A percentile compares a stretch with the other conserved stretches of the same genome.
Conservation (phyloP, 2,329 filamentous ascomycete species). For the Pyrenochaeta sp. region DNA sequence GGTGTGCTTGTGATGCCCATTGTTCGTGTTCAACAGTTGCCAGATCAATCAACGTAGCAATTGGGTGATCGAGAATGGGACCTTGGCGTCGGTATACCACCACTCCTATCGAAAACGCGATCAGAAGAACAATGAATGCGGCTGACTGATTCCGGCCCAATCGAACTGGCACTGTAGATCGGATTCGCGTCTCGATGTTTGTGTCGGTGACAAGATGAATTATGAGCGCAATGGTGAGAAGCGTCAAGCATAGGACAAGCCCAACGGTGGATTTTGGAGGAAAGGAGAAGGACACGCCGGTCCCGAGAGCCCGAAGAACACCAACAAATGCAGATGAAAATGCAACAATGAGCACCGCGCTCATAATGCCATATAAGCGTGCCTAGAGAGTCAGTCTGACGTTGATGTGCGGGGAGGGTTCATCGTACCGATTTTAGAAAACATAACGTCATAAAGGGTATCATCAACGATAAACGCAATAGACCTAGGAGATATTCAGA, state of each 20-base stretch:
- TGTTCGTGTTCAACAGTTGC: conserved; percentile 57
- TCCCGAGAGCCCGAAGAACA: conserved; percentile 40
- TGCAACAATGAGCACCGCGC: conserved; percentile 39
- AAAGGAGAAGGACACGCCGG: conserved; percentile 42
- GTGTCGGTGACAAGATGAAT: conserved; percentile 39
- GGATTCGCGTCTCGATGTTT: conserved; percentile 36
- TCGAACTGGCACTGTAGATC: conserved; percentile 38
- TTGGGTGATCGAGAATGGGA: conserved; percentile 59
- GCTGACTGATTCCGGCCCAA: conserved; percentile 41
- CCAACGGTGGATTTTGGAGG: conserved; percentile 43
- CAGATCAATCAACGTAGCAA: conserved; percentile 62
- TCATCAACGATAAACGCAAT: conserved; percentile 46
- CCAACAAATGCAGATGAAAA: conserved; percentile 46
- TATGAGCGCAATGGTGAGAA: conserved; percentile 41
- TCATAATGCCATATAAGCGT: conserved; percentile 44
- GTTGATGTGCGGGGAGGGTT: background rate
- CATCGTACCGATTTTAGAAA: conserved; percentile 43
- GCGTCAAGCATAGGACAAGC: conserved; percentile 36
- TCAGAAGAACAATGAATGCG: conserved; percentile 49
- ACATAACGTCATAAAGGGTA: conserved; percentile 48
- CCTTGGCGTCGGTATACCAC: conserved; percentile 50
- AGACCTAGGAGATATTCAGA: conserved; percentile 42
- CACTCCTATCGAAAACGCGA: conserved; percentile 44
- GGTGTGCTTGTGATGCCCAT: conserved; percentile 57
- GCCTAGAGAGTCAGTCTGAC: conserved; percentile 30